Evolutionary conservation across 2,329 filamentous ascomycete species (phyloP).

Genomic region (Xylaria sp.): DNA sequence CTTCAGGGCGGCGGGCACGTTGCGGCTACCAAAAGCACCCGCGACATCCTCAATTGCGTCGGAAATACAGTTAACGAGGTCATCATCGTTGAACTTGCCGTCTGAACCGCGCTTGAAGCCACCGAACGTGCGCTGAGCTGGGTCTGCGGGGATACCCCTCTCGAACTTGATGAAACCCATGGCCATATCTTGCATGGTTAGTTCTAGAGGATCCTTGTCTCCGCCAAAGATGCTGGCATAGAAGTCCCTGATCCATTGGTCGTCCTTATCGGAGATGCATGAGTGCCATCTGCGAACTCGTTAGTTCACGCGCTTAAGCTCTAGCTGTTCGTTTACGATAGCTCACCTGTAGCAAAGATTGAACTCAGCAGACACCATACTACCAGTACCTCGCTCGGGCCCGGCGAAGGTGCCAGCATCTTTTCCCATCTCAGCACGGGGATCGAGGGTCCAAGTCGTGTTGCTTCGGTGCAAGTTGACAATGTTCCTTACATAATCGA

Average conservation of each 20-base stretch:
- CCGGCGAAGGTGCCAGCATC: constrained; percentile 63
- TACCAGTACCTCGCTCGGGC: constrained; percentile 78
- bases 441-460: constrained; percentile 84
- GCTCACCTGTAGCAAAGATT: constrained; percentile 81
- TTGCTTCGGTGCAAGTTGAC: constrained; percentile 77
- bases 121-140: constrained; percentile 73
- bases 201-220: constrained; percentile 64
- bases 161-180: constrained; percentile 72
- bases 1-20: constrained; percentile 78
- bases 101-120: constrained; percentile 71
- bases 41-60: constrained; percentile 82
- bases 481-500: constrained; percentile 83
- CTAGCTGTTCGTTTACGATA: not conserved
- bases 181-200: constrained; percentile 70
- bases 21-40: constrained; percentile 76
- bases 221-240: constrained; percentile 67
- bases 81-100: constrained; percentile 79
- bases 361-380: constrained; percentile 88
- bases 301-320: not conserved
- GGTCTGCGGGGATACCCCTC: constrained; percentile 69
- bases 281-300: constrained; percentile 69
- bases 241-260: constrained; percentile 80
- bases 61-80: constrained; percentile 79
- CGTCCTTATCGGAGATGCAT: constrained; percentile 77
- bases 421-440: constrained; percentile 73